Conservation (phyloP, 176 grass and related monocot genomes). For the Carex parvula region DNA sequence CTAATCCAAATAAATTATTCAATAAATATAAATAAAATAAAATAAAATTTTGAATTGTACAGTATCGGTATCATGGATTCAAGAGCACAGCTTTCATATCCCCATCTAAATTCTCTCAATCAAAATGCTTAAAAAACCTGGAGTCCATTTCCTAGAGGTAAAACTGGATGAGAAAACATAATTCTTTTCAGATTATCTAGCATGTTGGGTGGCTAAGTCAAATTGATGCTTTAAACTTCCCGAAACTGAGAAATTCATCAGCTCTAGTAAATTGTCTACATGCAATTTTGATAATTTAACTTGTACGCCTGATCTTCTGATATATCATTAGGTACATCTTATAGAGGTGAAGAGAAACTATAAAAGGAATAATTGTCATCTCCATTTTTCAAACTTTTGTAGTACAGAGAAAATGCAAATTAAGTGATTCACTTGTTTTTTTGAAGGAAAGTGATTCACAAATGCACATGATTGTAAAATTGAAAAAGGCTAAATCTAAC, state of each 20-base stretch:
- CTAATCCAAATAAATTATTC: slow-evolving; percentile 38
- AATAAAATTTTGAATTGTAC: background rate
- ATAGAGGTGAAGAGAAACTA: background rate
- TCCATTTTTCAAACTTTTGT: background rate
- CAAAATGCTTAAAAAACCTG: background rate
- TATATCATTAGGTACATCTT: background rate
- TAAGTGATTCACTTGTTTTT: too few species aligned
- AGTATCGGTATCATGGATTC: background rate
- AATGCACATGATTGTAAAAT: background rate
- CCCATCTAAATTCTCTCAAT: slow-evolving; percentile 3
- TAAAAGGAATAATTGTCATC: background rate
- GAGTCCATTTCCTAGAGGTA: background rate
- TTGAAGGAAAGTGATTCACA: background rate
- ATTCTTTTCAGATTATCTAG: background rate
- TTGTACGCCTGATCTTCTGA: too few species aligned
- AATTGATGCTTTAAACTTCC: background rate
- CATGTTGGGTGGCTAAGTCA: background rate
- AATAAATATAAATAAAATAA: background rate
- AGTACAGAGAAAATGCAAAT: too few species aligned
- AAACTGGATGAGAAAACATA: background rate
- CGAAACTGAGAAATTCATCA: background rate
- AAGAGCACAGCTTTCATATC: slow-evolving; percentile 8
- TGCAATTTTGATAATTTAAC: background rate
- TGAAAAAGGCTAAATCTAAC: background rate
- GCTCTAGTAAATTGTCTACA: background rate